Base-by-base conservation (phyloP, 2,329 filamentous ascomycete species). In the Fusarium devonianum region DNA sequence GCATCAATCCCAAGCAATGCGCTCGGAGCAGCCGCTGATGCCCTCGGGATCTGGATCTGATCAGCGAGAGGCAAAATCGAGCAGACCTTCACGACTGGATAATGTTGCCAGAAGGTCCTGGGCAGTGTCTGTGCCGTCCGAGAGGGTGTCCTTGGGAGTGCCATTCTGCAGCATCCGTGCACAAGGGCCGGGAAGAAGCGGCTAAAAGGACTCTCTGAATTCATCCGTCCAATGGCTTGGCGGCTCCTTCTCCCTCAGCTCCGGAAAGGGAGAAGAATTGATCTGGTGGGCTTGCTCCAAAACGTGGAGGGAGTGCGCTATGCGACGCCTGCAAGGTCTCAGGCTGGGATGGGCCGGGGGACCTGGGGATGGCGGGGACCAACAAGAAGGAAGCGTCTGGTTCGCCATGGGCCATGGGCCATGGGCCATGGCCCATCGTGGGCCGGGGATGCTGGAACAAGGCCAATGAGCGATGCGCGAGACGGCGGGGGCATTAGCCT, bases 211-310 rank as follows among this genome's bases (percentile, higher is more conserved):
- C n/a, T n/a, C n/a, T 53, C 53, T 57, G 61, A 22, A 57, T 65
- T 68, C 58, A 66, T 49, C 65, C 65, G 45, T 30, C 51, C 44
- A 55, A 56, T 58, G 21, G 37, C 26, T 53, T n/a, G 28, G 28
- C 34, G 50, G 39, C 42, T 37, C 35, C 43, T 37, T 39, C 40
- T 52, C 45, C 40, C 53, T 28, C 38, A 16, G 35, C 33, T 30
- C 56, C 39, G 19, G 39, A 57, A 58, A 21, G 34, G 48, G 54
- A 35, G 45, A 51, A 35, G 43, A 30, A 17, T 37, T 49, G 42
- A 57, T 60, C 43, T 44, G 38, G 17, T 41, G 35, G 36, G 25
- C 49, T 30, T 34, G 36, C 33, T 43, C 36, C 41, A 58, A 59
- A 63, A 56, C 54, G 47, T 48, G 58, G 58, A 63, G 57, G 29